Base-by-base conservation (phyloP, 2,329 filamentous ascomycete genomes). In the Phaeophleospora eucalypticola region DNA sequence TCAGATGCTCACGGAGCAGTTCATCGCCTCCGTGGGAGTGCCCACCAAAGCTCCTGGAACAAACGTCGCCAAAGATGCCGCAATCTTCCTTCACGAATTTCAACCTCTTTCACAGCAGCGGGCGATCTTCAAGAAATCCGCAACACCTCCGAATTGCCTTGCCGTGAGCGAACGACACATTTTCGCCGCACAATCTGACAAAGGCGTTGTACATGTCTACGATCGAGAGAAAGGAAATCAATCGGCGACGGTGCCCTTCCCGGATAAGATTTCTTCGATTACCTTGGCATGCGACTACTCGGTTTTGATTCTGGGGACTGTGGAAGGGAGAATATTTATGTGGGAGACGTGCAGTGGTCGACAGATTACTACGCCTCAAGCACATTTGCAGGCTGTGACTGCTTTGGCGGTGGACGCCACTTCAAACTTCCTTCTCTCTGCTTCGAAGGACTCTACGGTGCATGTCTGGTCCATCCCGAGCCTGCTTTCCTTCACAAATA, bases 141-240 rank as follows among this genome's bases (percentile, higher is more conserved):
- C 87, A 14, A 82, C 84, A n/a, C 78, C 84, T 19, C 74, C 78
- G 48, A 87, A 91, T 67, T 85, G 87, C 58, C 73, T 98, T 45
- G 90, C 89, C 21, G 78, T 90, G 58, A 94, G 79, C 68, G 75
- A 80, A 36, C 84, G 84, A 16, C 93, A 98, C 65, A 77, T 97
- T 38, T 98, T 95, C 65, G 86, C 90, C 3, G 91, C 89, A 3
- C 93, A 98, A 67, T 79, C 86, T 41, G 89, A 90, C 55, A 97
- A 95, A 68, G 88, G 89, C 0, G 87, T 95, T 35, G 79, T 98
- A 1, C 88, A 97, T 69, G 89, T 98, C 45, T 98, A 97, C 70
- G 90, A 81, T 48, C 80, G 89, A 45, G 77, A 83, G 48, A 86
- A 87, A 53, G 87, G 87, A 20, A 93, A 87, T 59, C 89, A 96